phyloP scores from a whole-genome alignment of 345 rosid genomes.

The Citrus medica region DNA sequence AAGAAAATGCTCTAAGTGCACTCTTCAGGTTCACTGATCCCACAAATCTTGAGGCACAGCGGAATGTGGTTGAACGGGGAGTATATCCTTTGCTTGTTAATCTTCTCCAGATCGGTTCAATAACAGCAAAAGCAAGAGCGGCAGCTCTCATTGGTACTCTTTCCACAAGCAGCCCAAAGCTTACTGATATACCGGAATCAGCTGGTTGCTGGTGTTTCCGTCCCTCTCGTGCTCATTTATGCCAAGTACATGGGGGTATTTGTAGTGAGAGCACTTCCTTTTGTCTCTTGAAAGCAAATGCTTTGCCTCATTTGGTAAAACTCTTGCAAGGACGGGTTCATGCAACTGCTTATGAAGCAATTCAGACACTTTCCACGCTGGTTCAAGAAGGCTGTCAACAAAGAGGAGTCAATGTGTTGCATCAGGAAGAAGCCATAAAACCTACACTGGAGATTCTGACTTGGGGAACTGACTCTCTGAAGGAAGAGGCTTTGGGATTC shows the following conservation, averaged over 20 bases:
- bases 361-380: conserved; percentile 56
- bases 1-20: conserved; percentile 61
- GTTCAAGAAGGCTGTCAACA: conserved; percentile 33
- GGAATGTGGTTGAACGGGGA: conserved; percentile 44
- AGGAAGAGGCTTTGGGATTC: conserved; percentile 47
- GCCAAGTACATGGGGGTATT: conserved; percentile 49
- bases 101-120: conserved; percentile 41
- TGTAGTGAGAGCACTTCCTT: conserved; percentile 50
- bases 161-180: conserved; percentile 47
- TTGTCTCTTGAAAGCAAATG: conserved; percentile 49
- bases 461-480: conserved; percentile 59
- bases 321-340: conserved; percentile 35
- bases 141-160: conserved; percentile 63
- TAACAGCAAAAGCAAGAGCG: conserved; percentile 56
- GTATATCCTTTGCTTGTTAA: conserved; percentile 51
- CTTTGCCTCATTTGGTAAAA: conserved; percentile 42
- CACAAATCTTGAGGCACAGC: conserved; percentile 38
- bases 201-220: conserved; percentile 41
- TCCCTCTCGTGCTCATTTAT: conserved; percentile 30
- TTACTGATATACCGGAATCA: conserved; percentile 24
- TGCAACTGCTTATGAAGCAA: conserved; percentile 52
- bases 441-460: conserved; percentile 38
- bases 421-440: conserved; percentile 46
- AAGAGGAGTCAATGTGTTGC: conserved; percentile 44
- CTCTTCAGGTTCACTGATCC: conserved; percentile 68